Evolutionary conservation across 495 filamentous ascomycete genomes (phyloP).

Genomic region (Penicillium cataractarum): DNA sequence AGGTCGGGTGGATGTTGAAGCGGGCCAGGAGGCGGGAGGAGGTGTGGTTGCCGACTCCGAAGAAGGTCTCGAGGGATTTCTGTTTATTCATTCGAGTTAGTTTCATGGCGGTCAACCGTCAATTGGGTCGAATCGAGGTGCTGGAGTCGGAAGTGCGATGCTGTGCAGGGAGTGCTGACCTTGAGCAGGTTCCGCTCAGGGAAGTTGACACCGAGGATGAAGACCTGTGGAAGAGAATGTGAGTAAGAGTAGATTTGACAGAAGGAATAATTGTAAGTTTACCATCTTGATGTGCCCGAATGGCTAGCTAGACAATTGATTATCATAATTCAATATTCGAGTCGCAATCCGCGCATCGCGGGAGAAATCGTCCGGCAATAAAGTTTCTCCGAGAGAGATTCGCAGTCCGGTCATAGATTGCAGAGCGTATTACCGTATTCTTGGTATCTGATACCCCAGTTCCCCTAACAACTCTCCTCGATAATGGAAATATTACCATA

Average conservation of each 20-base stretch:
- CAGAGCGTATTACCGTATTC: not conserved
- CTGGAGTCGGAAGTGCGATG: conserved; percentile 4
- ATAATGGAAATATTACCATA: conserved; percentile 17
- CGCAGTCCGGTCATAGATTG: not conserved
- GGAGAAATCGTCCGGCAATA: conserved; percentile 42
- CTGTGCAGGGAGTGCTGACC: conserved; percentile 50
- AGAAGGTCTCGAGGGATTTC: conserved; percentile 87
- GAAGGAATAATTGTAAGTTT: not conserved
- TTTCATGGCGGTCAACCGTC: not conserved
- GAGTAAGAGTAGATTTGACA: not conserved
- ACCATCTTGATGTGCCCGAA: conserved; percentile 39
- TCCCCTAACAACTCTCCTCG: not conserved
- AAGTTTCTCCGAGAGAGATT: conserved; percentile 37
- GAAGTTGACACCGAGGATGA: conserved; percentile 86
- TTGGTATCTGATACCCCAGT: not conserved
- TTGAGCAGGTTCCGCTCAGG: conserved; percentile 78
- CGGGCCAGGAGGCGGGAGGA: conserved; percentile 80
- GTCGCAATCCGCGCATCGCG: conserved; percentile 24
- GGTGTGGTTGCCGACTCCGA: conserved; percentile 76
- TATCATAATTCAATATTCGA: conserved; percentile 10
- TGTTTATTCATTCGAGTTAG: conserved; percentile 39
- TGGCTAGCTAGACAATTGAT: conserved; percentile 14
- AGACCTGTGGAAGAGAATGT: conserved; percentile 55
- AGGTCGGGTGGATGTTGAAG: conserved; percentile 80
- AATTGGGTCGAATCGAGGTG: conserved; percentile 8